These are phyloP conservation scores for Kalanchoe fedtschenkoi DNA, from an alignment of 164 flowering plant genomes.

Conservation along the genomic window DNA sequence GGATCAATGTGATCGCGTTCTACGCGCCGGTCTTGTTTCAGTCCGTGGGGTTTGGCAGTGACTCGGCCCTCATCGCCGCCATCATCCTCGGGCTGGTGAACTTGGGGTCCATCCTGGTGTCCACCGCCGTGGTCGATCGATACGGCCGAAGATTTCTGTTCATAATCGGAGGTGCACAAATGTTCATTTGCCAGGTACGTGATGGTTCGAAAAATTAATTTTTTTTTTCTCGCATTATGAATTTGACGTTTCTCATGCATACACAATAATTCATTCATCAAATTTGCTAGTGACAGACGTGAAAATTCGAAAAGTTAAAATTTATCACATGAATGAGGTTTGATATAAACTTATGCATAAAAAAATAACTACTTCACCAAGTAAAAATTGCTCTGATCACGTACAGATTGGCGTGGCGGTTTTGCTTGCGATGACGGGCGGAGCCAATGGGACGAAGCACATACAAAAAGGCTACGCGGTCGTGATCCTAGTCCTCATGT, in stretches of 20 bases:
- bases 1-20: slow-evolving; percentile 48
- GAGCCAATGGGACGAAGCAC: slow-evolving; percentile 24
- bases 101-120: slow-evolving; percentile 33
- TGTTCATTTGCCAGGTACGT: slow-evolving; percentile 47
- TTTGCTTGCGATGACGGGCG: slow-evolving; percentile 28
- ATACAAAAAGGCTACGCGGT: slow-evolving; percentile 29
- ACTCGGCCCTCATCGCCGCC: slow-evolving; percentile 43
- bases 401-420: slow-evolving; percentile 34
- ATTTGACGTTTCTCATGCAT: not conserved
- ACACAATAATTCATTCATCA: not conserved
- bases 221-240: too few relatives aligned
- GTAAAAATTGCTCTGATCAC: not conserved
- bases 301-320: too few relatives aligned
- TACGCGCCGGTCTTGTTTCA: slow-evolving; percentile 64
- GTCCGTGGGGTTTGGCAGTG: slow-evolving; percentile 51
- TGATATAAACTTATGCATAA: too few relatives aligned
- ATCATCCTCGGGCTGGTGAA: slow-evolving; percentile 47
- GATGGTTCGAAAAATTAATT: not conserved
- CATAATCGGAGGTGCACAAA: slow-evolving; percentile 45
- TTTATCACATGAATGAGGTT: too few relatives aligned
- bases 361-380: not conserved
- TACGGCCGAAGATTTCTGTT: slow-evolving; percentile 51
- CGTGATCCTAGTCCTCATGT: slow-evolving; percentile 43
- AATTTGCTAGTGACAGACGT: too few relatives aligned
- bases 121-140: slow-evolving; percentile 45